Percentiles rank a stretch among this genome's conserved stretches.
Conservation (phyloP, 176 grass and related monocot species). For the Poa pratensis region DNA sequence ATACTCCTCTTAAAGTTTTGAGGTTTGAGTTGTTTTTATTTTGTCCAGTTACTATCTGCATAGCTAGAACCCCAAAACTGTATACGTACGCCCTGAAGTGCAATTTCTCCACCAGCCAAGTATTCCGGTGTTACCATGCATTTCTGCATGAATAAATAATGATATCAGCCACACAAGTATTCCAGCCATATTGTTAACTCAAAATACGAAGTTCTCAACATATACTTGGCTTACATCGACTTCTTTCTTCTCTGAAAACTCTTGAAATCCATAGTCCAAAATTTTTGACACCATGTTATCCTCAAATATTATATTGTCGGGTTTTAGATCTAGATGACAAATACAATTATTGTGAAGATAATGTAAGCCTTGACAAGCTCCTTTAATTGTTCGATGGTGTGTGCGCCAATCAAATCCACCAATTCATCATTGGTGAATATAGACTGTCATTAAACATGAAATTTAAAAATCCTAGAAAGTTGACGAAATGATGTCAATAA, state of each 20-base stretch:
- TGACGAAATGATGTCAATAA: not conserved
- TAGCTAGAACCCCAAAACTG: not conserved
- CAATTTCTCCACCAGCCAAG: not conserved
- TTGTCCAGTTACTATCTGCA: not conserved
- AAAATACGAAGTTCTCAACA: not conserved
- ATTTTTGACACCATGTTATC: not conserved
- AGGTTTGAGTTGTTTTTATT: too few relatives aligned
- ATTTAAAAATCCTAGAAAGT: not conserved
- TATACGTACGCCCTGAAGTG: not conserved
- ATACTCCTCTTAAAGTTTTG: too few relatives aligned
- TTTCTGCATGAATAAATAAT: not conserved
- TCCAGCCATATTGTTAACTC: not conserved
- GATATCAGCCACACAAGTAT: not conserved
- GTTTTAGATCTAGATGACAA: not conserved
- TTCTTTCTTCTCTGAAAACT: not conserved
- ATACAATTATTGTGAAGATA: not conserved
- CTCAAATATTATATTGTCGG: not conserved
- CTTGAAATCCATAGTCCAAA: not conserved
- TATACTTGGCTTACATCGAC: not conserved
- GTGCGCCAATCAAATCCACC: not conserved
- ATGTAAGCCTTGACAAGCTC: not conserved
- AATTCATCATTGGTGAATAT: not conserved
- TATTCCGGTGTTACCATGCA: not conserved
- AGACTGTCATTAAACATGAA: not conserved
- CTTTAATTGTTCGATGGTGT: not conserved